phyloP scores from a whole-genome alignment of 1,284 basidiomycete genomes.

The Pseudozyma hubeiensis region DNA sequence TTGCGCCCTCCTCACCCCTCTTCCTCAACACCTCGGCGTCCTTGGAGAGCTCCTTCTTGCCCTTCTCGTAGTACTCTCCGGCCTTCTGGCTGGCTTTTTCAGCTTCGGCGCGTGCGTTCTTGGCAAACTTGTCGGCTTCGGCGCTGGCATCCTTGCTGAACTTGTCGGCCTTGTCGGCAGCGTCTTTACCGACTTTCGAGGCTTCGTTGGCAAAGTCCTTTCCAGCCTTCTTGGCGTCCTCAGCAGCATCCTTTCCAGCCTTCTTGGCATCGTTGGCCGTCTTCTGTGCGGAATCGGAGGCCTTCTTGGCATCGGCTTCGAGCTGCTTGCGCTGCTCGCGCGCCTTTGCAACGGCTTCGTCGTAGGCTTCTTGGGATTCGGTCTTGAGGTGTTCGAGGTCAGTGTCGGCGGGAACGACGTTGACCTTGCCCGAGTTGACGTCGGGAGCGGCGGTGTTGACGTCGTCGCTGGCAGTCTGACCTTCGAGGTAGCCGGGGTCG shows the following conservation, averaged over 20 bases:
- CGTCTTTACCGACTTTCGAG: conserved; percentile 18
- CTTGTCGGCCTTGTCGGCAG: conserved; percentile 15
- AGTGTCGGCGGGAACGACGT: conserved; percentile 48
- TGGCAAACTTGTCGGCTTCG: conserved; percentile 41
- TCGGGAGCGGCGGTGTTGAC: conserved; percentile 29
- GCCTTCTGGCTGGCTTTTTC: conserved; percentile 50
- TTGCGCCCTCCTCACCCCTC: conserved; percentile 54
- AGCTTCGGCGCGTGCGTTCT: conserved; percentile 40
- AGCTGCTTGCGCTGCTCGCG: conserved; percentile 47
- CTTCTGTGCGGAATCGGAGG: conserved; percentile 26
- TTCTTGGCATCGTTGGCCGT: conserved; percentile 30
- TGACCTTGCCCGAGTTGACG: conserved; percentile 57
- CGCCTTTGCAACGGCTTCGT: conserved; percentile 40
- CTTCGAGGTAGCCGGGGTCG: conserved; percentile 51
- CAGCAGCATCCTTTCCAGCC: conserved; percentile 17
- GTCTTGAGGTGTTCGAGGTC: conserved; percentile 60
- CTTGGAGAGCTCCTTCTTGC: conserved; percentile 49
- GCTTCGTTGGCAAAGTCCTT: conserved; percentile 27
- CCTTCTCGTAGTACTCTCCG: conserved; percentile 40
- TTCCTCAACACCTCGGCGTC: conserved; percentile 42
- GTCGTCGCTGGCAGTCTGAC: conserved; percentile 17
- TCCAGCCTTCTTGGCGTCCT: conserved; percentile 29
- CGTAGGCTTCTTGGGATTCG: conserved; percentile 50
- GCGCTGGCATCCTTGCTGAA: conserved; percentile 16
- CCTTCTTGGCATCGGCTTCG: conserved; percentile 42